Evolutionary conservation across 2,329 filamentous ascomycete genomes (phyloP), one percentile per base, ranked within the genome.

Genomic region (Penicillium sp.): DNA sequence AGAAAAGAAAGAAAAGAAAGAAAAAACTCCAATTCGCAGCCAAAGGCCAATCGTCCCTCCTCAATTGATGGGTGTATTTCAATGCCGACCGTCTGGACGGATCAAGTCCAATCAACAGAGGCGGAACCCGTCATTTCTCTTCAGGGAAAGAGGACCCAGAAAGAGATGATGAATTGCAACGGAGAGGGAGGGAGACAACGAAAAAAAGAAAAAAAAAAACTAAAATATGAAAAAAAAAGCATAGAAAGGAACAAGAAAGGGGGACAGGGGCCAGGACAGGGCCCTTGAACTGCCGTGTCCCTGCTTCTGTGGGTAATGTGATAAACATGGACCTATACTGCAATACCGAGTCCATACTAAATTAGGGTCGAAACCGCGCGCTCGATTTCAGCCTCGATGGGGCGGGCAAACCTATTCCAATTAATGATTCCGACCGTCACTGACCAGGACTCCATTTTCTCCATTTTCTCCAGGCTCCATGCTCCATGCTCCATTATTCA

Each of bases 201-300:
- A 40, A 32, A 37, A n/a, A 13, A 8, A 18, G 5, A n/a, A 55
- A 51, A 50, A 49, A 49, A 51, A 18, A 18, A 18, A 18, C n/a
- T 18, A 18, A 18, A 18, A 18, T 18, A 18, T 18, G 41, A 55
- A 47, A 56, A 48, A 52, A 46, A 53, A 26, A 18, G 26, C 13
- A 32, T 25, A 35, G 8, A 4, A 32, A 32, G 11, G 11, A 32
- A 11, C 8, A 7, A 4, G 29, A 7, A 32, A 32, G 29, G 11
- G 29, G 11, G 29, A 51, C 49, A 58, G 58, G 57, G 57, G 57
- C 56, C 58, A 50, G 56, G 54, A 27, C 24, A 28, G 41, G 41
- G 32, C 41, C 35, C 33, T 18, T 18, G 18, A 43, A 32, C 29
- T 32, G 29, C 29, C 29, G 29, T 32, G 8, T 32, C 29, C 41